phyloP scores from a whole-genome alignment of 108 stramenopile species.

The Pseudonitzschia multiseries region DNA sequence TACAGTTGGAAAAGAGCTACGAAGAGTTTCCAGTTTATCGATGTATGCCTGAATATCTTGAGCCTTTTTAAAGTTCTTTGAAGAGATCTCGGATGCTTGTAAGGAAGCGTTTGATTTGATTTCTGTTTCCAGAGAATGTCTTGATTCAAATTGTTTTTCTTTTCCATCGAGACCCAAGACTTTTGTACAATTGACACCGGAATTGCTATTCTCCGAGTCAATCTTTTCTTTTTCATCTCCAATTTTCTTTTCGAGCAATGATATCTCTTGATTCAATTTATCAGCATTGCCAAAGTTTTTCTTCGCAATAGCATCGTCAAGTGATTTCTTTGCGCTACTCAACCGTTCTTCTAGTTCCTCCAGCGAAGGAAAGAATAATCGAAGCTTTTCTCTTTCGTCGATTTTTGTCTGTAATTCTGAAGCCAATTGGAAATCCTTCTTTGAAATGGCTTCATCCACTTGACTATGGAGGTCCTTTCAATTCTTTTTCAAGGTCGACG shows the following conservation, averaged over 20 bases:
- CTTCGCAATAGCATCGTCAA: constrained; percentile 57
- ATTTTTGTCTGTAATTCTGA: constrained; percentile 59
- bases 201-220: constrained; percentile 2
- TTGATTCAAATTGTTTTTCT: constrained; percentile 46
- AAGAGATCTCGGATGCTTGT: constrained; percentile 41
- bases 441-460: constrained; percentile 60
- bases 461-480: constrained; percentile 38
- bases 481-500: constrained; percentile 67
- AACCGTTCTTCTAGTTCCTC: constrained; percentile 63
- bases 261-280: constrained; percentile 58
- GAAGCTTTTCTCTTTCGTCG: constrained; percentile 58
- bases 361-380: constrained; percentile 66
- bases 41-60: constrained; percentile 51
- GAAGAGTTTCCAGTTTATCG: constrained; percentile 57
- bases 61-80: constrained; percentile 75
- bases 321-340: constrained; percentile 31
- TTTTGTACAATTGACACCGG: not conserved
- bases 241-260: constrained; percentile 48
- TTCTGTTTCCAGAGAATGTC: constrained; percentile 57
- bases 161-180: constrained; percentile 45
- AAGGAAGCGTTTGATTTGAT: constrained; percentile 40
- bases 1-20: constrained; percentile 54
- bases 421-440: constrained; percentile 61
- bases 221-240: constrained; percentile 48
- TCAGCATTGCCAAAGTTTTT: constrained; percentile 70